Evolutionary conservation across 306 rosid genomes (phyloP).

Genomic region (Glycine soja): DNA sequence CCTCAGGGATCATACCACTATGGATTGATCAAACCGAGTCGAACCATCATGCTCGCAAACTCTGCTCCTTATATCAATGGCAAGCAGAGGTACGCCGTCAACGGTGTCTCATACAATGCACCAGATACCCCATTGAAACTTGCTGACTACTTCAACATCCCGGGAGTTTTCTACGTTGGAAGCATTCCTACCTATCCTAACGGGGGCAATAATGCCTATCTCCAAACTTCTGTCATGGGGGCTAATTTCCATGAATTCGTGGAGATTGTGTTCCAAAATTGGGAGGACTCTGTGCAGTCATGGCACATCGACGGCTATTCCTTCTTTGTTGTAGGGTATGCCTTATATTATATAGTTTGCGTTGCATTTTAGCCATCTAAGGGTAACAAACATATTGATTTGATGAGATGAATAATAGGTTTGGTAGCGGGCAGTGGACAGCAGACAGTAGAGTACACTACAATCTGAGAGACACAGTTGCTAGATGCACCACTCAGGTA

Average conservation of each 20-base stretch:
- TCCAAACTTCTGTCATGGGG: conserved; percentile 87
- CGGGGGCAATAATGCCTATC: conserved; percentile 68
- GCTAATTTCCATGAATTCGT: conserved; percentile 80
- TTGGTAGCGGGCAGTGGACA: conserved; percentile 96
- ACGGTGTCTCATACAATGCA: conserved; percentile 71
- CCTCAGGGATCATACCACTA: conserved; percentile 98
- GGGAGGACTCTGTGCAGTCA: conserved; percentile 86
- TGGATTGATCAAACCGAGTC: conserved; percentile 76
- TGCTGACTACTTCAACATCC: conserved; percentile 83
- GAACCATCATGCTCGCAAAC: conserved; percentile 85
- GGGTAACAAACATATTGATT: neutral
- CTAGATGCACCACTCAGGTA: conserved; percentile 89
- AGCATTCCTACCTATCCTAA: conserved; percentile 71
- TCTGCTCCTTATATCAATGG: conserved; percentile 87
- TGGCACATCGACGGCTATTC: conserved; percentile 95
- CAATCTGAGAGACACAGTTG: conserved; percentile 88
- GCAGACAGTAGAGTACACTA: conserved; percentile 72
- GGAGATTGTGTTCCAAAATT: conserved; percentile 93
- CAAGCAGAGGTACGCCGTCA: conserved; percentile 92
- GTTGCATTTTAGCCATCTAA: neutral
- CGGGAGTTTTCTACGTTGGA: conserved; percentile 83
- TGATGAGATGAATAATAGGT: conserved; percentile 50
- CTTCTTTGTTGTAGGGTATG: conserved; percentile 93
- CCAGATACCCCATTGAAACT: conserved; percentile 91
- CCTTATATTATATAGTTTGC: neutral